Base-by-base conservation (phyloP, 495 filamentous ascomycete genomes). In the Daldinia caldariorum region DNA sequence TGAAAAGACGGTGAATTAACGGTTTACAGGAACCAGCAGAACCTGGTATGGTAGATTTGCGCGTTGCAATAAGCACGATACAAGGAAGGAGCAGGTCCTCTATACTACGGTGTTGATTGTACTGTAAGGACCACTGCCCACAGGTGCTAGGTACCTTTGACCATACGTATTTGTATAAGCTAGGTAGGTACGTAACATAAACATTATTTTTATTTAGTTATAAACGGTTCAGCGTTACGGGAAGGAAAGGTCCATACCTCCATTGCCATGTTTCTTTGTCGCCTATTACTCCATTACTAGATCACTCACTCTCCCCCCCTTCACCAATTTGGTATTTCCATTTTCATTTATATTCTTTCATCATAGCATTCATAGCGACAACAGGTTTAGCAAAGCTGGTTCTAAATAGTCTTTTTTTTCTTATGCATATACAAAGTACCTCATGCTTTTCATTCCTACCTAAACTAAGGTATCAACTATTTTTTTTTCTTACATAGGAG, bases 41-140 rank as follows among this genome's bases (percentile, higher is more conserved):
- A n/a, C n/a, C n/a, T n/a, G n/a, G n/a, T n/a, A n/a, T n/a, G n/a
- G n/a, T 39, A n/a, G 54, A 18, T 13, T 39, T 63, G 34, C 38
- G 61, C 38, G 69, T 72, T 68, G 61, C 69, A 72, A 72, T 65
- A 65, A 68, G 69, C 64, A 61, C 47, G 7, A 64, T 72, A 63
- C 69, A 68, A 67, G 69, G 69, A 72, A 71, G 69, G 60, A 67
- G 69, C 49, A 67, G 49, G 69, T 63, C 63, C 54, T 71, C 32
- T 35, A 56, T 60, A 26, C 16, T 31, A 72, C 69, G 38, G 69
- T 72, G 57, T 14, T n/a, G 10, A 26, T 31, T 39, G 6, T 50
- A 71, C 68, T 66, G 68, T 71, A 63, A 12, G 5, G 32, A 22
- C 53, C 61, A 71, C 41, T 45, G 26, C 26, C 26, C 3, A 26